Base-by-base conservation (phyloP, 1,284 basidiomycete species). In the Megacollybia platyphylla region DNA sequence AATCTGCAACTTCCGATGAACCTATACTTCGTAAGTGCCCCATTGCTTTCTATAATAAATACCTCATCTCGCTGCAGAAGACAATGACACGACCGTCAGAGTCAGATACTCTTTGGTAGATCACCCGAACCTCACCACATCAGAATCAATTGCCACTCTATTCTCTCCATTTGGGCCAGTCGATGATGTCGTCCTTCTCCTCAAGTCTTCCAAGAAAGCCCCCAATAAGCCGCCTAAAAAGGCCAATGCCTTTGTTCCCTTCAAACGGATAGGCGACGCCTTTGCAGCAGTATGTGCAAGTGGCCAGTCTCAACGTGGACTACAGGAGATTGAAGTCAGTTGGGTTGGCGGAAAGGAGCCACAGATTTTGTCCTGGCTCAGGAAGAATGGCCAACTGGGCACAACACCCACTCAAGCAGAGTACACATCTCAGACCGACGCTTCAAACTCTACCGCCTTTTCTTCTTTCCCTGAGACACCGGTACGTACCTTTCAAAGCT, bases 311-410 rank as follows among this genome's bases (percentile, higher is more conserved):
- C 71, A 73, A 20, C 59, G 61, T n/a, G 67, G 69, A 2, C 46
- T 79, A 46, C 60, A 67, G 0, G 76, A 73, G 3, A 66, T 81
- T 36, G 79, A 83, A 41, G 69, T 80, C 3, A 65, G 66, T 3
- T 87, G 82, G 82, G 76, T 70, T 5, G 65, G 73, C 64, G 81
- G 79, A 5, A 71, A 71, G 41, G 84, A 87, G 50, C 88, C 88
- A 1, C 71, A 67, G 31, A 79, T 89, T 52, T 62, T 91, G 28
- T 70, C 59, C 5, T 89, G 85, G 84, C 56, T 87, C 57, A 83
- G 76, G 60, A 75, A 73, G 54, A 76, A 71, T 61, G 79, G 78
- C 13, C 75, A 78, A 50, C 61, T 85, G 17, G 70, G 71, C 8
- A 55, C 41, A n/a, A 9, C 32, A 9, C 13, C 35, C 10, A 28